Evolutionary conservation across 441 rosid genomes (phyloP).

Genomic region (Geranium incanum): DNA sequence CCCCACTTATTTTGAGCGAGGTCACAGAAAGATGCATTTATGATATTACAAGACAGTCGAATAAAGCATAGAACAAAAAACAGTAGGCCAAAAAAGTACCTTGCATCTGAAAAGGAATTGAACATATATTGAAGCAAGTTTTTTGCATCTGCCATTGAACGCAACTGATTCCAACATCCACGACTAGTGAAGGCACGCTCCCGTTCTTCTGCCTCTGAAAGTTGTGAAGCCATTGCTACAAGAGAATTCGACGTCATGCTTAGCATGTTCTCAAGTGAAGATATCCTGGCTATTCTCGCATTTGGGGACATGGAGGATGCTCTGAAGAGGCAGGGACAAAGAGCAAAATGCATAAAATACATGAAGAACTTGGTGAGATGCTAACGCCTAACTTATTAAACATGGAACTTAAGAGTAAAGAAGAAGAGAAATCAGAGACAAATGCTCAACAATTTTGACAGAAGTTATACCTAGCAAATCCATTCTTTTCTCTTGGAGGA

Average conservation of each 20-base stretch:
- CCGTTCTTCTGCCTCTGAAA: slow-evolving; percentile 95
- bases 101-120: slow-evolving; percentile 74
- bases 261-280: slow-evolving; percentile 88
- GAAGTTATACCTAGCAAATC: slow-evolving; percentile 62
- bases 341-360: not conserved
- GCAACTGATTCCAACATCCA: slow-evolving; percentile 97
- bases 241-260: slow-evolving; percentile 86
- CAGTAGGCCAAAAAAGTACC: slow-evolving; percentile 37
- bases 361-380: not conserved
- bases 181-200: slow-evolving; percentile 79
- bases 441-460: slow-evolving; percentile 1
- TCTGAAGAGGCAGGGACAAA: slow-evolving; percentile 32
- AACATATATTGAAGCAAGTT: slow-evolving; percentile 91
- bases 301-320: slow-evolving; percentile 88
- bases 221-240: slow-evolving; percentile 98
- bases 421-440: not conserved
- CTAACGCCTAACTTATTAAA: not conserved
- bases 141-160: slow-evolving; percentile 98
- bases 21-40: not conserved
- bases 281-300: slow-evolving; percentile 79
- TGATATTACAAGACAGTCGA: not conserved
- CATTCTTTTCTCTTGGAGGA: slow-evolving; percentile 94
- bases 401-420: not conserved
- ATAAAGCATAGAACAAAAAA: not conserved
- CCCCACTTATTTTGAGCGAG: not conserved